Base-by-base conservation (phyloP, 495 filamentous ascomycete genomes). In the Massariosphaeria phaeospora region DNA sequence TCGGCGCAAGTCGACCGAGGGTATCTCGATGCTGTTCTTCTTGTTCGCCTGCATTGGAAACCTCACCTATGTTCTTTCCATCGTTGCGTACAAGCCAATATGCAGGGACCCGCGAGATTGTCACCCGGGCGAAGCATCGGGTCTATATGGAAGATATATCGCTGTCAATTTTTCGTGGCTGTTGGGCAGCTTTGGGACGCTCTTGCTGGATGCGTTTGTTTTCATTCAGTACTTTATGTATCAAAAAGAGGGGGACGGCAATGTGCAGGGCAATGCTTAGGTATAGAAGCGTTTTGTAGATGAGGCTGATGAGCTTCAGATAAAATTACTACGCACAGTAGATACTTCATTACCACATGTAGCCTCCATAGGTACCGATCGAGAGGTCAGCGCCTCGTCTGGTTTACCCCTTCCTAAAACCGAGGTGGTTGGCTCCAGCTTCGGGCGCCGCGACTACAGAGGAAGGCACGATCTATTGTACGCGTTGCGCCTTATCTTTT, bases 21-120 rank as follows among this genome's bases (percentile, higher is more conserved):
- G 91, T 2, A 82, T 98, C 4, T 89, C 85, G 17, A 76, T 95
- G 61, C 74, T 98, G 0, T 98, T 98, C 73, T 98, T 98, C 73
- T 72, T 97, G 15, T 98, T 98, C 66, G 93, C 91, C 7, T 96
- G 90, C 67, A 78, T 96, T 18, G 93, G 93, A 2, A 98, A 98
- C 64, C 61, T 91, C 48, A 95, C 91, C 0, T 98, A 94, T 63
- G 89, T 96, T 4, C 66, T 95, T 15, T 86, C 81, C n/a, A 97
- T 98, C 34, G 72, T 97, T 39, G 90, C 88, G 6, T 95, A 86
- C 63, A 85, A 87, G 17, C 85, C 91, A 83, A 80, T 61, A 7
- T 71, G 70, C 44, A 48, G 35, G 38, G 12, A 38, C 9, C 42
- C 46, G 5, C 18, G 48, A 11, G 56, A 69, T 10, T 85, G 84